Percentiles rank a stretch among this genome's conserved stretches.
Conservation (phyloP, 1,284 basidiomycete genomes). For the Somion occarium region DNA sequence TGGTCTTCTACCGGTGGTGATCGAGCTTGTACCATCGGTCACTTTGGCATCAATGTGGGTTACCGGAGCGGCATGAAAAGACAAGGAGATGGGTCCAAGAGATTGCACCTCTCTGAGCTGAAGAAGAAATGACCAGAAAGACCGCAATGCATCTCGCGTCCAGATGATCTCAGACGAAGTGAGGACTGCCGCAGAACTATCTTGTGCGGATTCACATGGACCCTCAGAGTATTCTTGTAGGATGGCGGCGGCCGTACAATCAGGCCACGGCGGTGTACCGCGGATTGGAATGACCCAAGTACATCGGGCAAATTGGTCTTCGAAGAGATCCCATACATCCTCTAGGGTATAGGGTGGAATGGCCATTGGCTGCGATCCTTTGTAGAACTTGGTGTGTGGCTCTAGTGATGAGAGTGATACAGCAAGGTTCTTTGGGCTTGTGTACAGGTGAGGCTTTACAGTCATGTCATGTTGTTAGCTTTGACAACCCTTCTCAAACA, state of each 20-base stretch:
- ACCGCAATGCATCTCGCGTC: constrained; percentile 39
- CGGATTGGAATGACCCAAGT: constrained; percentile 65
- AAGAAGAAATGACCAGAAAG: constrained; percentile 53
- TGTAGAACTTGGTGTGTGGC: not conserved
- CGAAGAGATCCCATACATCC: constrained; percentile 22
- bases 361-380: not conserved
- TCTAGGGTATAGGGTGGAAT: constrained; percentile 38
- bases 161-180: constrained; percentile 35
- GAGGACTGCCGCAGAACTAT: not conserved
- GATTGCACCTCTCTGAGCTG: constrained; percentile 32
- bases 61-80: constrained; percentile 39
- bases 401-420: not conserved
- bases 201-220: not conserved
- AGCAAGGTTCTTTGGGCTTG: not conserved
- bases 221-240: constrained; percentile 14
- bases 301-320: constrained; percentile 35
- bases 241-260: constrained; percentile 40
- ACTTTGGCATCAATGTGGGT: constrained; percentile 6
- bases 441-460: not conserved
- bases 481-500: too few species aligned
- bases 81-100: constrained; percentile 47
- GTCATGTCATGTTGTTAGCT: too few species aligned
- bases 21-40: not conserved
- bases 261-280: constrained; percentile 48
- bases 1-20: not conserved